These are phyloP conservation scores for Phoma sp. DNA, from an alignment of 2,329 filamentous ascomycete species.

Conservation along the genomic window DNA sequence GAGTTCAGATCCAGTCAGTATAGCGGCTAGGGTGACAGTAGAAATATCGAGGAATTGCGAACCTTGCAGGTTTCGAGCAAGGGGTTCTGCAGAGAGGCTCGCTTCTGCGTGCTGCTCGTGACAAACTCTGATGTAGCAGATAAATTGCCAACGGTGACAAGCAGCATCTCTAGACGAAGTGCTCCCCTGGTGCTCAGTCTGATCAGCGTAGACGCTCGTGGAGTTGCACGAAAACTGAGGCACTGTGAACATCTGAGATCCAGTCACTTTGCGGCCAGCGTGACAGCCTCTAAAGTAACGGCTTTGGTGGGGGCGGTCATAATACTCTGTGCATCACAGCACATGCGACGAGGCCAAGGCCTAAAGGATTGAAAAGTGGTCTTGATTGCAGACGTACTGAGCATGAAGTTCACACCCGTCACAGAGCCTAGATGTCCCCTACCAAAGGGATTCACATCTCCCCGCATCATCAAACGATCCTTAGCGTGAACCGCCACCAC, in stretches of 20 bases:
- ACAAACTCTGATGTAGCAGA: background rate
- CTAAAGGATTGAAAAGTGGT: background rate
- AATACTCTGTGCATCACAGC: background rate
- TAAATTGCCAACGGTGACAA: background rate
- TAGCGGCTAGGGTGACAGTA: no score
- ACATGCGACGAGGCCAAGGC: background rate
- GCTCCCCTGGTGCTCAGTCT: background rate
- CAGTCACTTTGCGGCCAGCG: background rate
- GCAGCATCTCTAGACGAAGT: background rate
- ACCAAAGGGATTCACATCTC: background rate
- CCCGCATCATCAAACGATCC: conserved; percentile 1
- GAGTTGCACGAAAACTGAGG: background rate
- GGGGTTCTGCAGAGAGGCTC: background rate
- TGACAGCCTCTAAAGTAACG: background rate
- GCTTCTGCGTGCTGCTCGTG: no score
- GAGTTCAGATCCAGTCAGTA: no score
- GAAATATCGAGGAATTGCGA: background rate
- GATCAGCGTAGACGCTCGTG: background rate
- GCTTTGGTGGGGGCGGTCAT: background rate
- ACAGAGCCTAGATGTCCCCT: background rate
- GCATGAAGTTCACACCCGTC: background rate
- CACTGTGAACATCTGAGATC: background rate
- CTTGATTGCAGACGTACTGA: background rate
- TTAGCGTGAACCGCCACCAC: background rate
- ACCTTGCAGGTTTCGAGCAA: background rate